phyloP scores from a whole-genome alignment of 805 yeast species.

The Candida nemodendra region DNA sequence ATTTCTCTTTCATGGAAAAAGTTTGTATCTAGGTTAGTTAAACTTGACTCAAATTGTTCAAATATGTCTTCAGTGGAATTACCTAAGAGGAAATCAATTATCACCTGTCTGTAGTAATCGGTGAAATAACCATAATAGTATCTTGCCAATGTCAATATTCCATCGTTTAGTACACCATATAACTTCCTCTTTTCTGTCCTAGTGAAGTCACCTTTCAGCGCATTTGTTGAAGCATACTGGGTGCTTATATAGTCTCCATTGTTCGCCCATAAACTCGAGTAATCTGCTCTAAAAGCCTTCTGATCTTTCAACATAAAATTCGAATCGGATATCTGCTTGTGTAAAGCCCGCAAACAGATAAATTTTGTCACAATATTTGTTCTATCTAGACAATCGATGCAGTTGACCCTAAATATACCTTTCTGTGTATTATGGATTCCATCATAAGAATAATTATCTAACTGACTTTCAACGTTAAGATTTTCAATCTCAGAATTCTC shows the following conservation, averaged over 20 bases:
- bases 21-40: constrained; percentile 32
- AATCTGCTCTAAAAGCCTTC: constrained; percentile 22
- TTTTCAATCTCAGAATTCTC: constrained; percentile 3
- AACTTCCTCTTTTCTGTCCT: constrained; percentile 42
- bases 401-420: constrained; percentile 59
- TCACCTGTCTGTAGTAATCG: constrained; percentile 44
- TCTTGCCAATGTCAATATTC: constrained; percentile 38
- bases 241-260: constrained; percentile 66
- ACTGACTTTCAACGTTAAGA: constrained; percentile 16
- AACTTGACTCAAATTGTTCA: constrained; percentile 40
- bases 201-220: constrained; percentile 49
- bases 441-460: constrained; percentile 32
- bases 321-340: constrained; percentile 25
- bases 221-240: constrained; percentile 60
- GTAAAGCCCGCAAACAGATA: constrained; percentile 30
- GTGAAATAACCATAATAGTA: constrained; percentile 43
- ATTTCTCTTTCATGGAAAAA: constrained; percentile 17
- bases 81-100: constrained; percentile 42
- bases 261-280: constrained; percentile 57
- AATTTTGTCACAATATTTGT: constrained; percentile 53
- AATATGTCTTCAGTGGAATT: constrained; percentile 32
- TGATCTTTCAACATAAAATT: constrained; percentile 3
- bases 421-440: constrained; percentile 38
- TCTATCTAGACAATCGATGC: constrained; percentile 64
- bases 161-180: constrained; percentile 43